Base-by-base conservation (phyloP, 2,329 filamentous ascomycete species). In the Stenocarpella maydis region DNA sequence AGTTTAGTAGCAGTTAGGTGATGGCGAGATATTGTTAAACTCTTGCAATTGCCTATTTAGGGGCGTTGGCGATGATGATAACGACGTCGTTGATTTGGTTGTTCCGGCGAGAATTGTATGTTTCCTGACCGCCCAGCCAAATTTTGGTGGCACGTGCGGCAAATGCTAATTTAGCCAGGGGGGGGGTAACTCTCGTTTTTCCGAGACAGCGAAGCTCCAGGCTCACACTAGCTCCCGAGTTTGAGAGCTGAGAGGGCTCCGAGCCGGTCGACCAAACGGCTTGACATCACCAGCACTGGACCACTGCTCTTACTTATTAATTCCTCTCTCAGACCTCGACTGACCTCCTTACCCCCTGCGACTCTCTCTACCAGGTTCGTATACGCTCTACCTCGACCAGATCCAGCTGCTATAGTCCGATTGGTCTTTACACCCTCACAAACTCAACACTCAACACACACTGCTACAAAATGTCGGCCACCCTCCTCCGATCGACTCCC, bases 401-500 rank as follows among this genome's bases (percentile, higher is more conserved):
- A 39, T 41, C 24, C 39, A 53, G 37, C 52, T 60, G 37, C 63
- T 21, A 17, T 37, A 65, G 8, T 12, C 43, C 43, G 60, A 45
- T 53, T 67, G n/a, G 12, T 2, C 5, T 41, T 10, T 37, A 28
- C 7, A 55, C n/a, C 24, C 53, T 15, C 49, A 55, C 37, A 37
- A 37, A 37, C 2, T 9, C 34, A 37, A 37, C 34, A 37, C 34
- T 9, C 34, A 37, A 69, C 43, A 64, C 67, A 69, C 19, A n/a
- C 24, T 28, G 2, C n/a, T 71, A n/a, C 73, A 85, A 28, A 77
- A 97, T 97, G 94, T 90, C 93, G 78, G 85, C 91, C 68, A 86
- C 91, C 72, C 87, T 97, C 74, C 85, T 97, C 79, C 91, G 93
- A 78, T 89, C 89, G 74, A 87, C 88, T 72, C 86, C 89, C 75